These are phyloP conservation scores for Galerina sulciceps DNA, from an alignment of 768 basidiomycete species.

Conservation along the genomic window DNA sequence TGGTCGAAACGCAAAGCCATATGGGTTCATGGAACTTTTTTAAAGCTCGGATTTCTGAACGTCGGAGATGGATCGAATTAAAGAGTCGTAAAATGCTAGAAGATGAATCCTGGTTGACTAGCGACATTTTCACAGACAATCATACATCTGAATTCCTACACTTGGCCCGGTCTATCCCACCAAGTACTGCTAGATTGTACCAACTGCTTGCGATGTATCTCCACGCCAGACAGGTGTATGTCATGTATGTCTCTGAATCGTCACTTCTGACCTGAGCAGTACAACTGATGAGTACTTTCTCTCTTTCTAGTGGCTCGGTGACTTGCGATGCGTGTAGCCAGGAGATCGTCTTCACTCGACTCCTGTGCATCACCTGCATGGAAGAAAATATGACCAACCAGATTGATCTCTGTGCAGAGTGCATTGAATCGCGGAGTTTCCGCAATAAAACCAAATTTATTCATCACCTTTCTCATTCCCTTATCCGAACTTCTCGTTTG, in stretches of 20 bases:
- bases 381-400: slow-evolving; percentile 9
- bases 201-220: not conserved
- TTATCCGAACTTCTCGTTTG: not conserved
- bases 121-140: not conserved
- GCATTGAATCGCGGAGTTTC: not conserved
- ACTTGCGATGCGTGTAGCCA: slow-evolving; percentile 6
- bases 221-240: not conserved
- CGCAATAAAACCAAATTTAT: not conserved
- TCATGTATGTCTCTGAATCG: not conserved
- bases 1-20: not conserved
- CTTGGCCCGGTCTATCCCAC: not conserved
- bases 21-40: not conserved
- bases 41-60: not conserved
- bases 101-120: not conserved
- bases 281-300: not conserved
- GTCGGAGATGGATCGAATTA: not conserved
- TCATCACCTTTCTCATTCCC: slow-evolving; percentile 3
- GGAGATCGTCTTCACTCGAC: not conserved
- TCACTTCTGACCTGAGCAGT: not conserved
- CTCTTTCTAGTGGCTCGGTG: not conserved
- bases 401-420: slow-evolving; percentile 12
- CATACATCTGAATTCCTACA: not conserved
- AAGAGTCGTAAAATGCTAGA: not conserved
- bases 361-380: slow-evolving; percentile 10
- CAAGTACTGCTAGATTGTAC: not conserved